Evolutionary conservation across 495 filamentous ascomycete species (phyloP), one percentile per base, ranked within the genome.

Genomic region (Endocarpon pusillum): DNA sequence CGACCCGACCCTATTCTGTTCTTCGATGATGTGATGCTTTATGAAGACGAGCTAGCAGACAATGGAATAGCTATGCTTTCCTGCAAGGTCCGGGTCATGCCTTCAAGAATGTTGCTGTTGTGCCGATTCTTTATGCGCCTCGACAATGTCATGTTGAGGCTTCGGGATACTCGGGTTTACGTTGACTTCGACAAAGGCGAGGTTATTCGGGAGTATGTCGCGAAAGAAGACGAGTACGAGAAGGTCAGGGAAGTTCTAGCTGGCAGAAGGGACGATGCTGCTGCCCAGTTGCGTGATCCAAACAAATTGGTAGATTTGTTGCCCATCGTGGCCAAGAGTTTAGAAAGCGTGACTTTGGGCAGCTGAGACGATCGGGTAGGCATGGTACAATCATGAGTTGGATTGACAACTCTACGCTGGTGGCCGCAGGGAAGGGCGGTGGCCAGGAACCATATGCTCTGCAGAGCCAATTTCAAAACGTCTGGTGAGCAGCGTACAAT

Each of bases 41-140:
- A 96, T 51, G 89, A 96, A 59, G 86, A 91, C 54, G 89, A 97
- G 57, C 70, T 97, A 36, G 89, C 93, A 25, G 89, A 97, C 51
- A 97, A 97, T 52, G 89, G 89, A 18, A 87, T 94, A 40, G 73
- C 83, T 4, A 66, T 93, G 52, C 52, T 91, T 8, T 86, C 73
- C 17, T 77, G 77, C 57, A 96, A 96, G 61, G 58, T 94, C 29
- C 65, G 89, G 31, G 89, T 94, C 31, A 94, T 94, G 81, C 81
- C 81, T 21, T 69, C 71, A 36, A 61, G 89, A 27, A 69, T 96
- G 47, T 65, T 97, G 34, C 61, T 96, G 23, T 66, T 97, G 7
- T 71, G 67, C 30, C 64, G 91, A n/a, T 78, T 93, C 52, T 97
- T 91, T 58, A 79, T 97, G 75, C 64, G 89, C 39, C 61, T 97